Conservation (phyloP, 73 alveolate genomes). For the Symbiodinium pilosum region DNA sequence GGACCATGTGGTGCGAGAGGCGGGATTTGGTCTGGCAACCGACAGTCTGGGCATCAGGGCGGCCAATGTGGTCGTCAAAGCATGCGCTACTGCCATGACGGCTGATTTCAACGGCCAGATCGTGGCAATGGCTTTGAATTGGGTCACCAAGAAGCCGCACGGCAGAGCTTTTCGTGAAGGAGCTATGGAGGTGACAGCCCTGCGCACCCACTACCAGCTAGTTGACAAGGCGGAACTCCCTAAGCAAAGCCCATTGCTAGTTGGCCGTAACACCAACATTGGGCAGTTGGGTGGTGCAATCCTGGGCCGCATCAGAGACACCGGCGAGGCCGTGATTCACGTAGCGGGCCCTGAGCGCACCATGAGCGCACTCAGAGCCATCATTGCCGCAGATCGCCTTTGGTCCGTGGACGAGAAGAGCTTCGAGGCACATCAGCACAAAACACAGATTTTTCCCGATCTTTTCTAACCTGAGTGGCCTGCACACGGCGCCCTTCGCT, state of each 20-base stretch:
- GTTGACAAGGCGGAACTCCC: not conserved
- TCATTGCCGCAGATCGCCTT: not conserved
- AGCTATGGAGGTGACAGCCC: conserved; percentile 79
- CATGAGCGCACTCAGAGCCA: conserved; percentile 26
- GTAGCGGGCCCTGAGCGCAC: conserved; percentile 90
- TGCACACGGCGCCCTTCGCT: not conserved
- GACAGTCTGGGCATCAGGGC: conserved; percentile 60
- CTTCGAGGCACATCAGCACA: not conserved
- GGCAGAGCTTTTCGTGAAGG: conserved; percentile 84
- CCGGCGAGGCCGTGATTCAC: conserved; percentile 58
- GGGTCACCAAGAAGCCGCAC: conserved; percentile 83
- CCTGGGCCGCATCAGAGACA: conserved; percentile 65
- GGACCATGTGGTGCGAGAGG: conserved; percentile 36
- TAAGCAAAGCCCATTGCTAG: conserved; percentile 59
- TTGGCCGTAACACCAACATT: conserved; percentile 78
- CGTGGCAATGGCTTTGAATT: conserved; percentile 56
- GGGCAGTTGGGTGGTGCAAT: conserved; percentile 82
- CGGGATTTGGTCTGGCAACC: conserved; percentile 19
- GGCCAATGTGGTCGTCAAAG: conserved; percentile 48
- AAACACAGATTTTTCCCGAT: not conserved
- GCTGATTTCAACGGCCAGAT: conserved; percentile 17
- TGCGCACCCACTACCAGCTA: conserved; percentile 38
- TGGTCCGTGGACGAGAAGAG: not conserved
- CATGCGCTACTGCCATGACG: conserved; percentile 64
- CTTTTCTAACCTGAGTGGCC: not conserved